Percentiles rank a stretch among this genome's conserved stretches.
These are phyloP conservation scores for Leccinum rimulosum DNA, from an alignment of 768 basidiomycete species.

Conservation along the genomic window DNA sequence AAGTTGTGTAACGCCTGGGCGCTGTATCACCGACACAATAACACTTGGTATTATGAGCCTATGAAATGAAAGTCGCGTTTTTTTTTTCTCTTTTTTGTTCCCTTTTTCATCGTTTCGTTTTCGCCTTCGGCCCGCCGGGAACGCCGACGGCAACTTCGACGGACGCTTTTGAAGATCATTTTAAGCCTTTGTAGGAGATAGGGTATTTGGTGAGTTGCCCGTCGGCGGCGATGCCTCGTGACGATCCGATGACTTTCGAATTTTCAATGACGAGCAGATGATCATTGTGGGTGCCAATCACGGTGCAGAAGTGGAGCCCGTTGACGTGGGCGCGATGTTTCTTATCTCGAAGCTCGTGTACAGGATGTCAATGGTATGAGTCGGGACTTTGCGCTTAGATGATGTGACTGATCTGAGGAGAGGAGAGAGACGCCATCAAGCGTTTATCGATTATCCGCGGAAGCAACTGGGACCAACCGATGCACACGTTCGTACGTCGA, in stretches of 20 bases:
- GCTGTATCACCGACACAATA: neutral
- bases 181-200: neutral
- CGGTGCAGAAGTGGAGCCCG: neutral
- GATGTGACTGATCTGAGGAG: neutral
- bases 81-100: neutral
- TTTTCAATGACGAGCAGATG: neutral
- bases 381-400: neutral
- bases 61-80: slow-evolving; percentile 15
- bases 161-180: slow-evolving; percentile 6
- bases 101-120: neutral
- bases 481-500: too few relatives aligned
- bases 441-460: neutral
- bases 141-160: neutral
- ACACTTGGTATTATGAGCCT: neutral
- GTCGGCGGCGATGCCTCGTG: neutral
- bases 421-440: neutral
- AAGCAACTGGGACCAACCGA: neutral
- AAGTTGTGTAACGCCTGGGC: neutral
- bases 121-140: neutral
- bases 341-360: neutral
- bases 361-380: neutral
- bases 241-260: neutral
- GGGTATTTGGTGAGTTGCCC: neutral
- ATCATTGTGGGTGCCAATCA: neutral
- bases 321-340: neutral